Percentiles rank a stretch among this genome's conserved stretches.
Evolutionary conservation across 805 yeast species (phyloP).

Genomic region (Metschnikowia hibisci): DNA sequence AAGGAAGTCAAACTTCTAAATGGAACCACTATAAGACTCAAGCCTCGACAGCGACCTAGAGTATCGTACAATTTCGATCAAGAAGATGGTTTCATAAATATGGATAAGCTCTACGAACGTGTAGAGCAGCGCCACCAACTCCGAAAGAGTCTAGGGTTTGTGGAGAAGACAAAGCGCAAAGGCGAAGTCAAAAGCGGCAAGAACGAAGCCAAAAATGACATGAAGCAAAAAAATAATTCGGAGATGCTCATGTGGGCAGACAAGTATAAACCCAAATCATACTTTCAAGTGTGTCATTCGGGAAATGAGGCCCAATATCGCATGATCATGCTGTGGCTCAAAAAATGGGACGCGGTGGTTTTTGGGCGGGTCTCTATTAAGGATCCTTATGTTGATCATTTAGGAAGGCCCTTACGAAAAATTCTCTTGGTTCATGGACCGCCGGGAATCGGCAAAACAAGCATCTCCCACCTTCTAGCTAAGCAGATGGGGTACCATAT

Average conservation of each 20-base stretch:
- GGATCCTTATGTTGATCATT: constrained; percentile 20
- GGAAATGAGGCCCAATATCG: constrained; percentile 44
- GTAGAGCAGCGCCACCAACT: constrained; percentile 13
- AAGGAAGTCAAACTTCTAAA: constrained; percentile 12
- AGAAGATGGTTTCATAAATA: constrained; percentile 13
- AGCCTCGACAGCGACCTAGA: constrained; percentile 9
- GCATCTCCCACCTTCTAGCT: constrained; percentile 81
- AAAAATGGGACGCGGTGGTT: constrained; percentile 35
- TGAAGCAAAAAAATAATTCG: neutral
- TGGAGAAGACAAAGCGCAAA: neutral
- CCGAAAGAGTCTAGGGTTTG: constrained; percentile 5
- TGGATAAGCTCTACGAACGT: constrained; percentile 17
- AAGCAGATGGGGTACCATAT: constrained; percentile 75
- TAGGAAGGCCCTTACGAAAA: constrained; percentile 45
- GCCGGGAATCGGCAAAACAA: constrained; percentile 91
- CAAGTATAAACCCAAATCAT: constrained; percentile 35
- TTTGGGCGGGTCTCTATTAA: constrained; percentile 22
- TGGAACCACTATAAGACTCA: constrained; percentile 13
- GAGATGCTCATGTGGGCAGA: constrained; percentile 33
- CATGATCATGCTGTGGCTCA: constrained; percentile 37
- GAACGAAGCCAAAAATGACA: neutral
- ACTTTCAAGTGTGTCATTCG: constrained; percentile 38
- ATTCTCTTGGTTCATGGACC: constrained; percentile 83
- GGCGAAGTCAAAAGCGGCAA: neutral
- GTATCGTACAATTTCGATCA: constrained; percentile 4